Base-by-base conservation (phyloP, 2,329 filamentous ascomycete species). In the Ophiostoma sp. region DNA sequence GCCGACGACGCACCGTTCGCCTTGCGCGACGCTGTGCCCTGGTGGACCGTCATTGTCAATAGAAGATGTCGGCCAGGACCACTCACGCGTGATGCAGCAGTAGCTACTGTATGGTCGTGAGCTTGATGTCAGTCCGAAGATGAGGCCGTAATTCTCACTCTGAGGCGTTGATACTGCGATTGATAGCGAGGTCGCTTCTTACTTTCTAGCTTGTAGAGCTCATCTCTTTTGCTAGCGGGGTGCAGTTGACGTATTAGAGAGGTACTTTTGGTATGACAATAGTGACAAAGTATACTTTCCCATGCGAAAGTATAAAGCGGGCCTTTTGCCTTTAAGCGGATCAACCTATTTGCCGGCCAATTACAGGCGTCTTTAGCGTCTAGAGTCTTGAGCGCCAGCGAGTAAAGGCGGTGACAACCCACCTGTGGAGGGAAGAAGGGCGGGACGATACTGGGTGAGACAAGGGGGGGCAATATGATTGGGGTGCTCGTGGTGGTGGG, bases 1-100 rank as follows among this genome's bases (percentile, higher is more conserved):
- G 17, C 52, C n/a, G 85, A 81, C 44, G 87, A 78, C 11, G 86
- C 80, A 35, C 87, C 86, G 74, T 86, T 87, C 5, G 83, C 73
- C 73, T 82, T 81, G 52, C 79, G 80, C 27, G 78, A 75, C 39
- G 76, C 73, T 57, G 76, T 72, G 41, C 74, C 68, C 72, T 77
- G 77, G 6, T 76, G 67, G 31, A 68, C 68, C 35, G 73, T 69
- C 73, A 74, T 74, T 64, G 33, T 33, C 10, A n/a, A 8, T 27
- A 27, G 7, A 27, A 23, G 52, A 31, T 27, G 23, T 10, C 3
- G 23, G n/a, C 23, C 11, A 27, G 7, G 17, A 17, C 15, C 4
- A n/a, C 52, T 31, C 15, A 27, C 27, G 27, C 15, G 27, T 35
- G 11, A 27, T 62, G 57, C 11, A 31, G 11, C 23, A 33, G 57